Evolutionary conservation across 805 yeast genomes (phyloP).

Genomic region (Candida lessepsii): DNA sequence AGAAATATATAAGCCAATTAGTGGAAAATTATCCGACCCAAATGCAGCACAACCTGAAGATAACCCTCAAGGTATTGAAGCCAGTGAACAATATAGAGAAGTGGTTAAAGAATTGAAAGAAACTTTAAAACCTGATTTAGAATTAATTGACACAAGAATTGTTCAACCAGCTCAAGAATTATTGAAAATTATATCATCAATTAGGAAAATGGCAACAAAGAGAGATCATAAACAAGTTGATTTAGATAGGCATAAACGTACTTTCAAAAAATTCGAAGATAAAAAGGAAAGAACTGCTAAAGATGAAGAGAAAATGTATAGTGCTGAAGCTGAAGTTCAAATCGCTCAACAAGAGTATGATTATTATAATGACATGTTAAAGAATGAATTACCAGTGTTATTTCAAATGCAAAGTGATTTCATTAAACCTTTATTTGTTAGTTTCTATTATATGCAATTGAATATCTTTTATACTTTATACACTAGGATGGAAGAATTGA

Average conservation of each 20-base stretch:
- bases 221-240: slow-evolving; percentile 95
- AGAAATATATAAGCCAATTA: slow-evolving; percentile 93
- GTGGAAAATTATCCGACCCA: slow-evolving; percentile 90
- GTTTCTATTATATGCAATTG: slow-evolving; percentile 95
- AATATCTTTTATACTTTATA: slow-evolving; percentile 93
- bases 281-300: slow-evolving; percentile 83
- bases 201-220: slow-evolving; percentile 92
- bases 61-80: slow-evolving; percentile 94
- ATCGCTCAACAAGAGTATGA: slow-evolving; percentile 94
- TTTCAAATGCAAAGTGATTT: slow-evolving; percentile 89
- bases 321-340: slow-evolving; percentile 83
- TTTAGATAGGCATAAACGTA: slow-evolving; percentile 77
- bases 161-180: slow-evolving; percentile 91
- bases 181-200: slow-evolving; percentile 72
- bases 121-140: slow-evolving; percentile 87
- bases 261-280: slow-evolving; percentile 68
- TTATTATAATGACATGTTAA: slow-evolving; percentile 92
- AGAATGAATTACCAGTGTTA: slow-evolving; percentile 82
- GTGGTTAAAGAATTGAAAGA: slow-evolving; percentile 84
- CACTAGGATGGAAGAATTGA: slow-evolving; percentile 90
- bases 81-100: slow-evolving; percentile 86
- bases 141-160: slow-evolving; percentile 84
- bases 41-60: slow-evolving; percentile 84
- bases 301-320: slow-evolving; percentile 88
- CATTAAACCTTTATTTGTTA: slow-evolving; percentile 89